A percentile compares a stretch with the other conserved stretches of the same genome.
Conservation (phyloP, 106 monocot genomes). For the Gastrodia elata region DNA sequence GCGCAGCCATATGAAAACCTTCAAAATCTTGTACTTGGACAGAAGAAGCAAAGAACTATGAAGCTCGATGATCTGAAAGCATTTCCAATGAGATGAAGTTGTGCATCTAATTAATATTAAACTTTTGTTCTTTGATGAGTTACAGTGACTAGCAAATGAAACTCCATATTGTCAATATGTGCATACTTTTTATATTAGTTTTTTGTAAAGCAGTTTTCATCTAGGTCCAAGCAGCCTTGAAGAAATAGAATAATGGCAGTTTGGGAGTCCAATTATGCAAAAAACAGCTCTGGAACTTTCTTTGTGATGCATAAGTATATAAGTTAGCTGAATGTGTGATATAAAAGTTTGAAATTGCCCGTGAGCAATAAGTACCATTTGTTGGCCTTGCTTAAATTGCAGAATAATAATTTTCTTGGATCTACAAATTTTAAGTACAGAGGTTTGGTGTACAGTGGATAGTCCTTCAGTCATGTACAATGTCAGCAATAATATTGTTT, state of each 20-base stretch:
- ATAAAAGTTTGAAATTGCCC: background rate
- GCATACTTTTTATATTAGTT: slow-evolving; percentile 3
- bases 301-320: too few relatives aligned
- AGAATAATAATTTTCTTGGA: background rate
- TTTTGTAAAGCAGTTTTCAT: background rate
- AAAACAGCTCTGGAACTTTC: background rate
- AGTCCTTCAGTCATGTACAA: slow-evolving; percentile 4
- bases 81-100: slow-evolving; percentile 4
- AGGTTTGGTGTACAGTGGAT: background rate
- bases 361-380: background rate
- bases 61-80: slow-evolving; percentile 31
- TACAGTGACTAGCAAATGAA: slow-evolving; percentile 1
- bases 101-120: background rate
- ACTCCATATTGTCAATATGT: slow-evolving; percentile 7
- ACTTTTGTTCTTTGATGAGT: slow-evolving; percentile 6
- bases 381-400: background rate
- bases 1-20: background rate
- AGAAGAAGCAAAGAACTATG: slow-evolving; percentile 18
- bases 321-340: background rate
- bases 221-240: background rate
- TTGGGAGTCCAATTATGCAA: background rate
- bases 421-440: slow-evolving; percentile 3
- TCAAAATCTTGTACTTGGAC: background rate
- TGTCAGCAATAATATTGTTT: background rate
- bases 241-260: background rate